A percentile compares a stretch with the other conserved stretches of the same genome.
These are phyloP conservation scores for Botrytis elliptica DNA, from an alignment of 2,329 filamentous ascomycete species.

Conservation along the genomic window DNA sequence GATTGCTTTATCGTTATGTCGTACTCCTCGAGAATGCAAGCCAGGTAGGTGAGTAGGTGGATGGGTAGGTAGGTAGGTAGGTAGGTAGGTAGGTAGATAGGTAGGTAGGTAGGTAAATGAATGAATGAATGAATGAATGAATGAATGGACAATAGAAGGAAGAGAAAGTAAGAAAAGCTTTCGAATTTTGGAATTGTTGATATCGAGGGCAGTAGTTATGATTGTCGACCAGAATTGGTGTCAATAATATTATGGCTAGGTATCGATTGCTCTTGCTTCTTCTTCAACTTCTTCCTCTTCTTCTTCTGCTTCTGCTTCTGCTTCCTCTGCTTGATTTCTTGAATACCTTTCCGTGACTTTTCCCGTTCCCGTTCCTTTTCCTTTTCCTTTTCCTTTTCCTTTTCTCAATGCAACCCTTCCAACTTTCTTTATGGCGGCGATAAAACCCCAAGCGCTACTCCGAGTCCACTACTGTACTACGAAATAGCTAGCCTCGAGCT, in stretches of 20 bases:
- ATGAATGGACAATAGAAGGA: conserved; percentile 22
- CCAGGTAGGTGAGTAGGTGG: background rate
- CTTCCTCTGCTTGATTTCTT: background rate
- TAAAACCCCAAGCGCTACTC: conserved; percentile 13
- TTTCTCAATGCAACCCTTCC: conserved; percentile 13
- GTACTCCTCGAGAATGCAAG: conserved; percentile 21
- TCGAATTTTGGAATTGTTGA: background rate
- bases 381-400: background rate
- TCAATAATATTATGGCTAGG: background rate
- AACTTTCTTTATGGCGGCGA: conserved; percentile 14
- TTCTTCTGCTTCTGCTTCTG: background rate
- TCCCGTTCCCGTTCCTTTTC: background rate
- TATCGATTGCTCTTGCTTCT: conserved; percentile 16
- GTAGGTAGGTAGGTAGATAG: background rate
- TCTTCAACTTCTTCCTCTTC: background rate
- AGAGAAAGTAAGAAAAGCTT: conserved; percentile 6
- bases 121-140: background rate
- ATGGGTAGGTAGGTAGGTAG: background rate
- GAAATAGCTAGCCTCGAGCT: conserved; percentile 2
- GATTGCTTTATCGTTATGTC: conserved; percentile 30
- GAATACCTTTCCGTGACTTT: background rate
- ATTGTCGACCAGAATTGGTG: conserved; percentile 8
- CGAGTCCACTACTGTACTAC: conserved; percentile 13
- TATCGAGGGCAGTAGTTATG: conserved; percentile 7
- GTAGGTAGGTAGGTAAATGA: background rate